Percentiles rank a stretch among this genome's conserved stretches.
Evolutionary conservation across 1,284 basidiomycete genomes (phyloP).

Genomic region (Leccinum colubrinum): DNA sequence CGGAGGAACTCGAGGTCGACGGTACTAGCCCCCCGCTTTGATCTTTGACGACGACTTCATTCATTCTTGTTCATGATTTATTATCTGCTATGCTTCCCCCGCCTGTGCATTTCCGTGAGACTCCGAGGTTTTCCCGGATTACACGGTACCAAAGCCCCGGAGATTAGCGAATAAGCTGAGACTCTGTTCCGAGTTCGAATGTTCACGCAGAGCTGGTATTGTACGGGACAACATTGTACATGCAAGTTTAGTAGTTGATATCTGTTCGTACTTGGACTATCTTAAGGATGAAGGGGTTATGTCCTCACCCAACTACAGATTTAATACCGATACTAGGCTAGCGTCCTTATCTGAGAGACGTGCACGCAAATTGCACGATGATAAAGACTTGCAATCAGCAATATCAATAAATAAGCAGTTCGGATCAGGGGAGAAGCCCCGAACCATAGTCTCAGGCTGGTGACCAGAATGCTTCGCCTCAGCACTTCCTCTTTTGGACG

Average conservation of each 20-base stretch:
- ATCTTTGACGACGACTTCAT: not conserved
- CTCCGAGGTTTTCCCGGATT: not conserved
- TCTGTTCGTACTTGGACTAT: not conserved
- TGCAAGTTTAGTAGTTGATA: not conserved
- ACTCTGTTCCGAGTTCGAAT: not conserved
- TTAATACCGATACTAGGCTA: not conserved
- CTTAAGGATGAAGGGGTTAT: not conserved
- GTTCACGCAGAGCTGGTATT: not conserved
- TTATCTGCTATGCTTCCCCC: conserved; percentile 9
- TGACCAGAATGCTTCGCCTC: no score
- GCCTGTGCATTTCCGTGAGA: conserved; percentile 3
- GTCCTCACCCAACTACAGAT: not conserved
- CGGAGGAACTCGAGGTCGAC: conserved; percentile 35
- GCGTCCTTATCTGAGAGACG: not conserved
- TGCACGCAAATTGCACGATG: not conserved
- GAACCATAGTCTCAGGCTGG: no score
- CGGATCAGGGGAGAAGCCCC: no score
- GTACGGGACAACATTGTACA: not conserved
- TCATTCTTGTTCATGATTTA: conserved; percentile 24
- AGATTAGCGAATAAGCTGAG: not conserved
- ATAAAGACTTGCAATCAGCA: not conserved
- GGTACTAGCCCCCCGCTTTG: conserved; percentile 27
- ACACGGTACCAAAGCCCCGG: conserved; percentile 1
- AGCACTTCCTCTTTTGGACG: no score
- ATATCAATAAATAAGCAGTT: no score